phyloP scores from a whole-genome alignment of 441 rosid genomes.

The Arabidopsis hybrid region DNA sequence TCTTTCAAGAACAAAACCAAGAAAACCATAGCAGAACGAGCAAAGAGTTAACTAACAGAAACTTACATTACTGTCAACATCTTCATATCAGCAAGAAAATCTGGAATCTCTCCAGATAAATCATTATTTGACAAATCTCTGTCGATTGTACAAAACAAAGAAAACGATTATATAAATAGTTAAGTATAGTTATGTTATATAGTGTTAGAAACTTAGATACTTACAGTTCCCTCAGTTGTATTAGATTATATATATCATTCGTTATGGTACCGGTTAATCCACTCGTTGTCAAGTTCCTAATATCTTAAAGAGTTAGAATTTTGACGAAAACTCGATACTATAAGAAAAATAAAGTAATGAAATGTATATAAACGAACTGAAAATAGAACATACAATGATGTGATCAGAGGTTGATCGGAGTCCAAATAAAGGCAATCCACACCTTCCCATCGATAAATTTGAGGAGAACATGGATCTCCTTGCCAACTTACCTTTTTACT shows the following conservation, averaged over 20 bases:
- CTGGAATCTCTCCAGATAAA: conserved; percentile 50
- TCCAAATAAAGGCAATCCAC: conserved; percentile 32
- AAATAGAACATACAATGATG: conserved; percentile 42
- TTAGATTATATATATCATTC: conserved; percentile 30
- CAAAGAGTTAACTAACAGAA: background rate
- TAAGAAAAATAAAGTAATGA: background rate
- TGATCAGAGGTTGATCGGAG: conserved; percentile 33
- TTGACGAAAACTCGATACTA: background rate
- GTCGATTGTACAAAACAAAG: background rate
- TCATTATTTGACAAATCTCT: conserved; percentile 54
- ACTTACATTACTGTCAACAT: conserved; percentile 48
- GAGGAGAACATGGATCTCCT: conserved; percentile 40
- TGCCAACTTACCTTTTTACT: conserved; percentile 22
- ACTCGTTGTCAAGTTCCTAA: conserved; percentile 39
- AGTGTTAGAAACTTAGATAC: conserved; percentile 10
- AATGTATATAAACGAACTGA: background rate
- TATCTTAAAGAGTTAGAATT: background rate
- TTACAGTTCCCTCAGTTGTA: conserved; percentile 30
- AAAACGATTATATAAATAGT: background rate
- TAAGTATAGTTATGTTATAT: background rate
- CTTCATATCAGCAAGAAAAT: conserved; percentile 40
- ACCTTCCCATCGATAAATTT: conserved; percentile 43
- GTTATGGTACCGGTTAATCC: conserved; percentile 40
- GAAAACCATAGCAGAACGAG: background rate
- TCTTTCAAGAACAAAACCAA: background rate